Evolutionary conservation across 805 yeast genomes (phyloP).

Genomic region (Lipomyces lipofer): DNA sequence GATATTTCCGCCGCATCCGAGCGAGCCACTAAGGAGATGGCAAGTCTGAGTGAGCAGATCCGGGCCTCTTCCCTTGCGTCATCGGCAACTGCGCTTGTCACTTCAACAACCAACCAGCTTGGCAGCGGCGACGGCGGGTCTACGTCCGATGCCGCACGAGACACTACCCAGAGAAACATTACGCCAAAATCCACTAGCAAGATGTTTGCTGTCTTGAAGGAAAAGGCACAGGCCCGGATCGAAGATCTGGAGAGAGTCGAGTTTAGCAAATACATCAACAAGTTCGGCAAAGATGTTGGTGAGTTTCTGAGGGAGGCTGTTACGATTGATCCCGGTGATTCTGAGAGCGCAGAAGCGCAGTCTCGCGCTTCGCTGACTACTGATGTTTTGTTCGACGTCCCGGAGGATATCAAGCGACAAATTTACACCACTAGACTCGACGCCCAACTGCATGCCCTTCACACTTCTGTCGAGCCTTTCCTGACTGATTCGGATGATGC

Average conservation of each 20-base stretch:
- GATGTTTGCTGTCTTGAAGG: constrained; percentile 39
- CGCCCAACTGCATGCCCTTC: constrained; percentile 58
- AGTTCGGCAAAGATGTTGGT: constrained; percentile 51
- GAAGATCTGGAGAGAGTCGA: constrained; percentile 76
- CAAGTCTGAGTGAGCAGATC: constrained; percentile 19
- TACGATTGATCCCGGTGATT: constrained; percentile 35
- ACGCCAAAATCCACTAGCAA: constrained; percentile 32
- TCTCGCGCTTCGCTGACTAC: constrained; percentile 1
- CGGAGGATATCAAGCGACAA: constrained; percentile 29
- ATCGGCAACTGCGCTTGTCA: constrained; percentile 10
- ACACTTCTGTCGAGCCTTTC: constrained; percentile 52
- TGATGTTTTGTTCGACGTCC: constrained; percentile 26
- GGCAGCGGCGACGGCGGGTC: constrained; percentile 15
- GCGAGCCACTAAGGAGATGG: constrained; percentile 24
- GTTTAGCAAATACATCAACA: constrained; percentile 62
- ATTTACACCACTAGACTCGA: constrained; percentile 51
- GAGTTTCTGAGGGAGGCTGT: constrained; percentile 48
- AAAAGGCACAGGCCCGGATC: constrained; percentile 59
- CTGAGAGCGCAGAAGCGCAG: background rate
- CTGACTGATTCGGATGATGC: constrained; percentile 39
- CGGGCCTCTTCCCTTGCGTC: constrained; percentile 25
- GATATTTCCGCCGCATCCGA: constrained; percentile 35
- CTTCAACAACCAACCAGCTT: constrained; percentile 7
- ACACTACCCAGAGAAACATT: constrained; percentile 4
- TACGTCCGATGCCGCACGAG: constrained; percentile 6